Evolutionary conservation across 2,329 filamentous ascomycete species (phyloP).

Genomic region (Botrytis fabae): DNA sequence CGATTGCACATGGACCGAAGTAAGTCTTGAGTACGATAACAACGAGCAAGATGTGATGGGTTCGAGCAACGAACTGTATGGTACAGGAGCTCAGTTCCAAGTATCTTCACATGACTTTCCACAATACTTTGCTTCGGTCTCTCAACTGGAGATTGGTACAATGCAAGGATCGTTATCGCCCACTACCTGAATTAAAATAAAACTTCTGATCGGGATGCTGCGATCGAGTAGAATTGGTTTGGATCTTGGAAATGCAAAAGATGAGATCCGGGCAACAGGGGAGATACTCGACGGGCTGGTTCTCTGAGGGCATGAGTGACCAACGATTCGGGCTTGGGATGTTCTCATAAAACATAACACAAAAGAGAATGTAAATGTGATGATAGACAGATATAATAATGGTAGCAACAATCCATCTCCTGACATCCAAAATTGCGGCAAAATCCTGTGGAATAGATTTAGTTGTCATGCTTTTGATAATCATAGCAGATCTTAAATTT

Average conservation of each 20-base stretch:
- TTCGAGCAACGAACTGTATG: background rate
- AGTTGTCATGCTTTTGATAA: background rate
- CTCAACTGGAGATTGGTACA: constrained; percentile 3
- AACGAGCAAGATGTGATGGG: background rate
- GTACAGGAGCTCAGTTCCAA: constrained; percentile 13
- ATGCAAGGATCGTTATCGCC: background rate
- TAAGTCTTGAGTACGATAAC: background rate
- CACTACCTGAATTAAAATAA: background rate
- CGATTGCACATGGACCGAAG: background rate
- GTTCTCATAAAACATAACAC: background rate
- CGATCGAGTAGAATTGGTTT: background rate
- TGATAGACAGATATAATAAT: background rate
- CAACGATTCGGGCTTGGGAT: background rate
- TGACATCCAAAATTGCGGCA: background rate
- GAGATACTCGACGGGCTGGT: background rate
- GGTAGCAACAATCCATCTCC: background rate
- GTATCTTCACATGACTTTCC: background rate
- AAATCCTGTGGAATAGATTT: background rate
- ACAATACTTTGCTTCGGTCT: background rate
- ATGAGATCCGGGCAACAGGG: background rate
- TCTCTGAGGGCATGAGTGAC: background rate
- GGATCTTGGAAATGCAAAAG: background rate
- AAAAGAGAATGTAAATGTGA: background rate
- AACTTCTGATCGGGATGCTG: background rate
- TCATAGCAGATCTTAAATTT: background rate